Evolutionary conservation across 164 flowering plant species (phyloP), one percentile per base, ranked within the genome.

Genomic region (Vitis labrusca): DNA sequence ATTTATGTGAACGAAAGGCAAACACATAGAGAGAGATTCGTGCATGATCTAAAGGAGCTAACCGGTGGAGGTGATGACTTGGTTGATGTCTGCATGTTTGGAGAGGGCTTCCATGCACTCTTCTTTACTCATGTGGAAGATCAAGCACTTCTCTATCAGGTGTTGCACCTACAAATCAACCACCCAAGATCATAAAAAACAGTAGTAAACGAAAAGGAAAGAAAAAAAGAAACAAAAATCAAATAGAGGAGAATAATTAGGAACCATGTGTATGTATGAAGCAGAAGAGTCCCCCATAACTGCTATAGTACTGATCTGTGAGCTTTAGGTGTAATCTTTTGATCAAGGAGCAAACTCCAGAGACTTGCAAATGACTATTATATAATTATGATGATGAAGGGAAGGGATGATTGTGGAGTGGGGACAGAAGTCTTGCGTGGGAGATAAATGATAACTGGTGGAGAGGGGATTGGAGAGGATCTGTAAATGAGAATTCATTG

Each of bases 21-120:
- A 5, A 37, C 44, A 37, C 44, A 37, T 37, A 37, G 7, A 6
- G 7, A 32, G 44, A 37, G 44, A 37, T 37, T 37, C 44, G 7
- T 37, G 44, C 44, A 37, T 37, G 44, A 37, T 37, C 7, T 37
- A n/a, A 50, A n/a, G 55, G 3, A 47, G 60, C 67, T 10, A 9
- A 88, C 98, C 97, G 16, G 97, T 94, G 67, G 97, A 84, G 67
- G 98, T 94, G 77, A 94, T 88, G 67, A 90, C 89, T 8, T 94
- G 97, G 51, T 81, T 79, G 84, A 91, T 93, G 30, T 90, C 79
- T 63, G 98, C 97, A 84, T 91, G 93, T 58, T 87, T 94, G 12
- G 93, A 88, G 60, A 94, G 87, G 9, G 98, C 93, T 66, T 94
- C 97, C 86, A 90, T 83, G 88, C 96, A 91, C 80, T 90, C 98